phyloP scores from a whole-genome alignment of 169 alveolate species.

The Plasmodium malariae region DNA sequence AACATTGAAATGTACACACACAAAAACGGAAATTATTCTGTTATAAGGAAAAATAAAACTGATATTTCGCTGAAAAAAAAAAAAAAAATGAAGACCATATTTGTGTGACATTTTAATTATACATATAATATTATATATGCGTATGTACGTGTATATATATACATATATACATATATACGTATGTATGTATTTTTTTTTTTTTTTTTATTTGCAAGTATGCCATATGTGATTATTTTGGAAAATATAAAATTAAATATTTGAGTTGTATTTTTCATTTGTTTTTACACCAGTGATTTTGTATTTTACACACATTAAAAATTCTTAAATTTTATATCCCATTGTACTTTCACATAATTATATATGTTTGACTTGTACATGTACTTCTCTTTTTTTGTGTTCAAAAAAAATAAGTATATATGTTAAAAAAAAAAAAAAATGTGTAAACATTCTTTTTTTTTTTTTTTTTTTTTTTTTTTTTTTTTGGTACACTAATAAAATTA shows the following conservation, averaged over 20 bases:
- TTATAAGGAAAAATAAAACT: not conserved
- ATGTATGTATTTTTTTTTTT: too few relatives aligned
- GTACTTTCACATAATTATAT: slow-evolving; percentile 6
- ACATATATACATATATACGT: not conserved
- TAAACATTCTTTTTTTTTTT: too few relatives aligned
- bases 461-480: slow-evolving; percentile 8
- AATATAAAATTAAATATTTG: slow-evolving; percentile 2
- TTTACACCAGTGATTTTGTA: slow-evolving; percentile 21
- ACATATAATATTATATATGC: slow-evolving; percentile 1
- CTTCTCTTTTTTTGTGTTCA: slow-evolving; percentile 12
- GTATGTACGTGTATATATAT: slow-evolving; percentile 8
- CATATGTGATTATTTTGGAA: slow-evolving; percentile 29
- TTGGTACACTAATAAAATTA: not conserved
- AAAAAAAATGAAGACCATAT: not conserved
- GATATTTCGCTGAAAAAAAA: slow-evolving; percentile 5
- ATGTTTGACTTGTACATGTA: not conserved
- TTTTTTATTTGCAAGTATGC: slow-evolving; percentile 22
- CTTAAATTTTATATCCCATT: not conserved
- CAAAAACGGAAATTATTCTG: not conserved
- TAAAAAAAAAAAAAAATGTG: too few relatives aligned
- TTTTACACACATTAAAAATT: slow-evolving; percentile 18
- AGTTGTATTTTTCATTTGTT: slow-evolving; percentile 25
- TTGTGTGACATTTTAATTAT: slow-evolving; percentile 5
- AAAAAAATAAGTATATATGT: slow-evolving; percentile 2
- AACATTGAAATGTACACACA: not conserved